Base-by-base conservation (phyloP, 2,329 filamentous ascomycete species). In the Curvularia sp. region DNA sequence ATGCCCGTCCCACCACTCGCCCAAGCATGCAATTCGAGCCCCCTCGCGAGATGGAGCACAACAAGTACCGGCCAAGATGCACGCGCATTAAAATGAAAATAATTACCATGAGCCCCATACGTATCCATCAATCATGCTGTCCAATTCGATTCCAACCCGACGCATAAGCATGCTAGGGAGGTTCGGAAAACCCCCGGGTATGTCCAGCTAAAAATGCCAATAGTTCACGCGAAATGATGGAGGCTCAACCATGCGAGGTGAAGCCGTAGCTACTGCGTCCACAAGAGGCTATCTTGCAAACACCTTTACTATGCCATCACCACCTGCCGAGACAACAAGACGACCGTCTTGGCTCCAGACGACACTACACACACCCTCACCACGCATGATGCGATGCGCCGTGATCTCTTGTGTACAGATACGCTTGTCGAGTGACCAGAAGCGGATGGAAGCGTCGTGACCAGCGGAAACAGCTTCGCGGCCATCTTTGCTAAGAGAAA, bases 341-440 rank as follows among this genome's bases (percentile, higher is more conserved):
- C 93, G 87, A 32, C 94, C 93, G 74, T 99, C 95, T 70, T 93
- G 90, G 74, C 93, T 97, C 95, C 95, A 99, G 18, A 95, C 91
- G 4, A 97, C 94, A 15, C 89, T 87, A 78, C 94, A 98, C 7
- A 98, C 92, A 21, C 95, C 95, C 76, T 99, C 95, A 48, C 94
- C 95, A 50, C 95, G 87, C 93, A 98, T 97, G 65, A 96, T 86
- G 39, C 95, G 87, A 78, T 98, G 93, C 60, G 87, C 92, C 2
- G 93, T 96, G 69, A 99, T 92, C 76, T 98, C 95, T 77, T 99
- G 95, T 4, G 91, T 95, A 80, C 95, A 99, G 45, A 89, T 90
- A 49, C 95, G 87, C 81, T 97, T 99, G 78, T 99, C 95, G 21
- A 99, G 84, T 28, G 91, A 93, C 95, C 95, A 99, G 84, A 99